A percentile compares a stretch with the other conserved stretches of the same genome.
Conservation (phyloP, 108 stramenopile genomes). For the Cylindrotheca closterium region DNA sequence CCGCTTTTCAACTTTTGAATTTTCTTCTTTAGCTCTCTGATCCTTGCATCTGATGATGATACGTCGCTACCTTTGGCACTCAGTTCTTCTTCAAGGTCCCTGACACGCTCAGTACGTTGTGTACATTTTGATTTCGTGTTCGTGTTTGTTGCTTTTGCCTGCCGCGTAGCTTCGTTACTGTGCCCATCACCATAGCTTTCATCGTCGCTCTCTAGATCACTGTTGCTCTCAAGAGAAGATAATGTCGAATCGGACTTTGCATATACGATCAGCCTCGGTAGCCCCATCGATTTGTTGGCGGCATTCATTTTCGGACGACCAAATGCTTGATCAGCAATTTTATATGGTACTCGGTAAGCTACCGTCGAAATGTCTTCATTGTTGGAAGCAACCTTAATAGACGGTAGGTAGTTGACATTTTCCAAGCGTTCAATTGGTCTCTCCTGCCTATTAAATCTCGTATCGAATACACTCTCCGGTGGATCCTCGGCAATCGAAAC, state of each 20-base stretch:
- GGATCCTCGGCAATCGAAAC: neutral
- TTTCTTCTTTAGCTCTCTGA: conserved; percentile 9
- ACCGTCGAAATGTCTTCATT: conserved; percentile 6
- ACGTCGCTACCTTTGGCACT: neutral
- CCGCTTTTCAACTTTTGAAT: conserved; percentile 8
- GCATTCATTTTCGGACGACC: neutral
- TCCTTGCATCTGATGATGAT: conserved; percentile 8
- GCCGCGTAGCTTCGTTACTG: neutral
- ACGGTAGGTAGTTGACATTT: conserved; percentile 4
- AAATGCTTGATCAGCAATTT: conserved; percentile 4
- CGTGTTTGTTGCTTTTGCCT: no score
- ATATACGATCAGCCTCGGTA: neutral
- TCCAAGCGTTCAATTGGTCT: neutral
- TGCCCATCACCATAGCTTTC: neutral
- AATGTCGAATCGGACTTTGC: neutral
- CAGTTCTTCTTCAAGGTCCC: neutral
- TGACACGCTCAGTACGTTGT: neutral
- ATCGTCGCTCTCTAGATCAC: neutral
- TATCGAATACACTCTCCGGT: neutral
- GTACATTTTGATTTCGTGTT: neutral
- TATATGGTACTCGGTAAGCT: neutral
- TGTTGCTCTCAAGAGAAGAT: neutral
- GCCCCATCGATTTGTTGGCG: neutral
- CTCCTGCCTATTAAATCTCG: no score
- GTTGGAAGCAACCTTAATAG: neutral